phyloP scores from a whole-genome alignment of 768 basidiomycete genomes.

The Phylloporus scabripes region DNA sequence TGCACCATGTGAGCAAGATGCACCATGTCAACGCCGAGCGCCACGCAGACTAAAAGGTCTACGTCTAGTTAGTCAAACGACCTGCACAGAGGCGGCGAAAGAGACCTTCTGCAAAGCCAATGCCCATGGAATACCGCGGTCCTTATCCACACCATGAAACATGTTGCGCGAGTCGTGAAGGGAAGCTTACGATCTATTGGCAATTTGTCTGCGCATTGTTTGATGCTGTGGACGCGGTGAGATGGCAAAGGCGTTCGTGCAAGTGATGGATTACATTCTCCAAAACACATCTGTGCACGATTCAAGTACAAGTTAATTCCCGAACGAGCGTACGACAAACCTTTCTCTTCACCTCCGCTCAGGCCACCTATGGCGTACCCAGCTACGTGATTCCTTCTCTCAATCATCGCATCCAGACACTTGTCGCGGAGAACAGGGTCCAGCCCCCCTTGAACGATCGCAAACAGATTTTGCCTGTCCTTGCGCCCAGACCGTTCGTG shows the following conservation, averaged over 20 bases:
- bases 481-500: conserved; percentile 66
- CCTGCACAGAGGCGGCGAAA: conserved; percentile 1
- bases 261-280: conserved; percentile 55
- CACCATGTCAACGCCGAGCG: conserved; percentile 92
- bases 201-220: conserved; percentile 72
- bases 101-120: conserved; percentile 86
- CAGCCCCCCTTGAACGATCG: conserved; percentile 87
- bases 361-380: conserved; percentile 90
- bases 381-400: conserved; percentile 68
- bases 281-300: conserved; percentile 66
- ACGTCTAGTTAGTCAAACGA: not conserved
- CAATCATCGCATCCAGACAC: conserved; percentile 79
- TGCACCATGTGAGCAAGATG: conserved; percentile 7
- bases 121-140: conserved; percentile 88
- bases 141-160: conserved; percentile 39
- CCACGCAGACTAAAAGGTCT: conserved; percentile 89
- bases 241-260: not conserved
- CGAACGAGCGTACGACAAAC: conserved; percentile 32
- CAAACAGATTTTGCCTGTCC: conserved; percentile 77
- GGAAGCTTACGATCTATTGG: conserved; percentile 63
- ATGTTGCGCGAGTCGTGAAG: not conserved
- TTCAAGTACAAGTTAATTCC: conserved; percentile 5
- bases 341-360: conserved; percentile 90
- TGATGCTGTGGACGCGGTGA: conserved; percentile 48
- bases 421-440: conserved; percentile 63